Percentiles rank a stretch among this genome's conserved stretches.
Evolutionary conservation across 257 asterid species (phyloP).

Genomic region (Solanum etuberosum): DNA sequence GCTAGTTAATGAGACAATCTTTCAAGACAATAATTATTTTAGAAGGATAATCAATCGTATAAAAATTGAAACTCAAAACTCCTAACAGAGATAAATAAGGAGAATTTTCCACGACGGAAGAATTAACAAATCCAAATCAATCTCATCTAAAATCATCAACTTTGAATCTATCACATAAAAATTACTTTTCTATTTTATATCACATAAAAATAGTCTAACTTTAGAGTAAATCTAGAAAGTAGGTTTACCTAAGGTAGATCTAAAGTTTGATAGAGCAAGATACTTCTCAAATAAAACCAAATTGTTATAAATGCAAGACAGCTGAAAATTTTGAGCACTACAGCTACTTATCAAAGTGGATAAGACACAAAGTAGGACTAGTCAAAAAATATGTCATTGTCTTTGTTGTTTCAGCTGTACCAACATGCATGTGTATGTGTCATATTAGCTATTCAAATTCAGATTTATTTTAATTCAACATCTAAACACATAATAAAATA

Average conservation of each 20-base stretch:
- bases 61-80: not conserved
- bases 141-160: not conserved
- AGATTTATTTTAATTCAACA: not conserved
- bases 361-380: not conserved
- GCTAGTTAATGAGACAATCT: not conserved
- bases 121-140: not conserved
- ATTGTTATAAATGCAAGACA: not conserved
- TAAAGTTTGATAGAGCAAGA: not conserved
- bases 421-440: not conserved
- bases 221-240: not conserved
- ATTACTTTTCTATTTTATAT: not conserved
- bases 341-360: not conserved
- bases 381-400: not conserved
- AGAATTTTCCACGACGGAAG: not conserved
- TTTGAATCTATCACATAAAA: not conserved
- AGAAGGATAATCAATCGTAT: not conserved
- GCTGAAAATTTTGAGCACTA: not conserved
- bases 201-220: too few relatives aligned
- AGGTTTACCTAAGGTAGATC: not conserved
- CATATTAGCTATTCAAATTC: too few relatives aligned
- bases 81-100: fast-evolving
- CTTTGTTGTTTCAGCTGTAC: not conserved
- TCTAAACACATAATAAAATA: not conserved
- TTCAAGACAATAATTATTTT: not conserved
- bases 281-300: not conserved